Percentiles rank a stretch among this genome's conserved stretches.
phyloP scores from a whole-genome alignment of 305 asterid species.

The Salvia sclarea region DNA sequence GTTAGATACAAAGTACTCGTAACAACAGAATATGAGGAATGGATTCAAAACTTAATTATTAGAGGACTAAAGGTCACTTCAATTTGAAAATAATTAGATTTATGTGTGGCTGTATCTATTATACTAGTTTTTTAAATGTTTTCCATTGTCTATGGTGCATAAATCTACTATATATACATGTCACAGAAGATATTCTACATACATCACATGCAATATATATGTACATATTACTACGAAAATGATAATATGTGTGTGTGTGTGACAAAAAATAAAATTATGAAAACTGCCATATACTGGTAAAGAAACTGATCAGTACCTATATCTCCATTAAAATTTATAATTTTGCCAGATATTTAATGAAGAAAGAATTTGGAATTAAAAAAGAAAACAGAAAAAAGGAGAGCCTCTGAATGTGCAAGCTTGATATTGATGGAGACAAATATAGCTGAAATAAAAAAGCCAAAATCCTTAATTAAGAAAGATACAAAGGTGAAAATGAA shows the following conservation, averaged over 20 bases:
- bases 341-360: not conserved
- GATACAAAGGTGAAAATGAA: not conserved
- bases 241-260: too few relatives aligned
- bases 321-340: not conserved
- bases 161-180: too few relatives aligned
- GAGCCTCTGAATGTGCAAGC: not conserved
- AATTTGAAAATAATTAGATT: not conserved
- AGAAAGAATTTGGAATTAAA: not conserved
- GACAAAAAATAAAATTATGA: too few relatives aligned
- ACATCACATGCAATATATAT: too few relatives aligned
- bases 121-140: too few relatives aligned
- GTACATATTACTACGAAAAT: too few relatives aligned
- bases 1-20: constrained; percentile 8
- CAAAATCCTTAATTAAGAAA: not conserved
- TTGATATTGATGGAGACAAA: not conserved
- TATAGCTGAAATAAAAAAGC: not conserved
- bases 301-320: not conserved
- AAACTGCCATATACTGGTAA: not conserved
- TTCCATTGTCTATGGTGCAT: too few relatives aligned
- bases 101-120: not conserved
- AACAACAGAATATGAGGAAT: not conserved
- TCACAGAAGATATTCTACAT: too few relatives aligned
- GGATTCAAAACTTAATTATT: not conserved
- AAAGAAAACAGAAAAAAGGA: too few relatives aligned
- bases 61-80: not conserved